Evolutionary conservation across 2,329 filamentous ascomycete genomes (phyloP).

Genomic region (Biscogniauxia mediterranea): DNA sequence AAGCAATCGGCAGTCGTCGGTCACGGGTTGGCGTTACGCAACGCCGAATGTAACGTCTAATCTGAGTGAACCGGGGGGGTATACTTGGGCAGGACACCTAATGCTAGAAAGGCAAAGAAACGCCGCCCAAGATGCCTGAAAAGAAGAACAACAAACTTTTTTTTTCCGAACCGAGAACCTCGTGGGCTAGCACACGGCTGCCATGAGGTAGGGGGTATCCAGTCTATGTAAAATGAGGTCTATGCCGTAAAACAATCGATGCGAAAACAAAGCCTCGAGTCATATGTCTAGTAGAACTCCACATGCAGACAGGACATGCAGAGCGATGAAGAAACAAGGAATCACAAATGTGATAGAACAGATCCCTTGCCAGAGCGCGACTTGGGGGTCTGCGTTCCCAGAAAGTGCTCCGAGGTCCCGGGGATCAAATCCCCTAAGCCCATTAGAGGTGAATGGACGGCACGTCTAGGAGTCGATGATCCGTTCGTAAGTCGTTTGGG

Average conservation of each 20-base stretch:
- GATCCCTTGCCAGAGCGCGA: background rate
- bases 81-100: conserved; percentile 25
- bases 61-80: conserved; percentile 16
- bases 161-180: conserved; percentile 29
- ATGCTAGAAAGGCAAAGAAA: conserved; percentile 29
- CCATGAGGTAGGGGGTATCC: conserved; percentile 29
- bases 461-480: background rate
- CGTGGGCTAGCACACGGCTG: conserved; percentile 18
- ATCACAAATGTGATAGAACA: background rate
- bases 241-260: conserved; percentile 28
- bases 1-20: background rate
- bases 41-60: conserved; percentile 14
- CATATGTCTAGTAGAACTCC: background rate
- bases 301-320: background rate
- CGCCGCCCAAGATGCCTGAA: conserved; percentile 27
- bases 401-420: background rate
- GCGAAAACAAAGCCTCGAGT: conserved; percentile 11
- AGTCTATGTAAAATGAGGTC: conserved; percentile 30
- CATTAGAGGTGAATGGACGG: conserved; percentile 6
- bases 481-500: conserved; percentile 2
- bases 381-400: background rate
- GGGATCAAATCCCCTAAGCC: background rate
- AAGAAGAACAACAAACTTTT: conserved; percentile 26
- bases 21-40: background rate
- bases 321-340: background rate